Conservation (phyloP, 2,329 filamentous ascomycete species). For the Pseudocercospora fijiensis region DNA sequence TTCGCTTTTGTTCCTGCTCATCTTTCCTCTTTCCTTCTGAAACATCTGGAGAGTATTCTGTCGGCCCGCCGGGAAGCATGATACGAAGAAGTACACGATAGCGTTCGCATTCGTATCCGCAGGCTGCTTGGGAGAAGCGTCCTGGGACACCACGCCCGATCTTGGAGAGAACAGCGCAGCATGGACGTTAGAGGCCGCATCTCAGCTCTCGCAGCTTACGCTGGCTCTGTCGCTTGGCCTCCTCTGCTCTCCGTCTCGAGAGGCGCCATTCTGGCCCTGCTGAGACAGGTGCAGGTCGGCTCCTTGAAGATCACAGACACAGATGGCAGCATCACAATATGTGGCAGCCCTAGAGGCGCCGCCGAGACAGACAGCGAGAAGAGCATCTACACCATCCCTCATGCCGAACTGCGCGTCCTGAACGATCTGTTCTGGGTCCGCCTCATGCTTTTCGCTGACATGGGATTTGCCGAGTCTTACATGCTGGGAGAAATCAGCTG, state of each 20-base stretch:
- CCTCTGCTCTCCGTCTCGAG: constrained; percentile 50
- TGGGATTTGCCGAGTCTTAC: constrained; percentile 72
- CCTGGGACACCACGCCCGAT: neutral
- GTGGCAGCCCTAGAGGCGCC: constrained; percentile 41
- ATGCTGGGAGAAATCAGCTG: constrained; percentile 72
- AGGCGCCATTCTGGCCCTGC: constrained; percentile 46
- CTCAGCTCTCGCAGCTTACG: constrained; percentile 28
- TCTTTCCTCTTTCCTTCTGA: neutral
- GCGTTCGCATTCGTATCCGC: neutral
- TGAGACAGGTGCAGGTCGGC: constrained; percentile 49
- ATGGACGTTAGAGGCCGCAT: neutral
- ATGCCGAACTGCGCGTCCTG: constrained; percentile 59
- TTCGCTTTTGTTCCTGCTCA: neutral
- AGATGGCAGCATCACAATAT: constrained; percentile 45
- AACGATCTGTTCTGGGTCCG: constrained; percentile 70
- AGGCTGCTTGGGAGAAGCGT: neutral
- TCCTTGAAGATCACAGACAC: constrained; percentile 48
- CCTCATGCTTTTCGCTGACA: constrained; percentile 67
- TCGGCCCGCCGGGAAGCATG: constrained; percentile 5
- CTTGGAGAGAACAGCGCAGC: neutral
- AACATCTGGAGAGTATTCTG: neutral
- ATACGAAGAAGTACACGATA: neutral
- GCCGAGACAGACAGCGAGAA: constrained; percentile 42
- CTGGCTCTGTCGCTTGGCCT: constrained; percentile 50
- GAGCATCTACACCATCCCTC: constrained; percentile 42